These are phyloP conservation scores for Gnaphalium uliginosum DNA, from an alignment of 129 eudicot species.

Conservation along the genomic window DNA sequence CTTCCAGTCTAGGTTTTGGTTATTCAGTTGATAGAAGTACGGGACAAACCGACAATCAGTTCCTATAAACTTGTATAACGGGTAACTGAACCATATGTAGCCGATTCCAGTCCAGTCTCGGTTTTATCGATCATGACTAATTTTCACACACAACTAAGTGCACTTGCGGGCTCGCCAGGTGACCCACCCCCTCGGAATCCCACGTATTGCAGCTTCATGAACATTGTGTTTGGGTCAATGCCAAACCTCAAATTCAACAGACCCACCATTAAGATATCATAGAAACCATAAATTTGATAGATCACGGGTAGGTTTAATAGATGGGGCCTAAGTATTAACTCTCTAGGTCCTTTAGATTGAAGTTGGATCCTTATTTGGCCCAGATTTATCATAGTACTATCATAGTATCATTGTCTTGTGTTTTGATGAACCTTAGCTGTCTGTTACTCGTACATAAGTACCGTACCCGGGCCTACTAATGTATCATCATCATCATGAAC, in stretches of 20 bases:
- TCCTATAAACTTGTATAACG: too few species aligned
- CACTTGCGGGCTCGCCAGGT: background rate
- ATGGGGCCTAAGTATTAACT: background rate
- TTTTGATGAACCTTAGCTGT: conserved; percentile 5
- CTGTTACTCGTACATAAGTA: background rate
- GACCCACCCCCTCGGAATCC: background rate
- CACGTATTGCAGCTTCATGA: background rate
- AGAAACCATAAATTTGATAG: background rate
- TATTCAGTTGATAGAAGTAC: too few species aligned
- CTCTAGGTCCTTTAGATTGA: background rate
- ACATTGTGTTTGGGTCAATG: too few species aligned
- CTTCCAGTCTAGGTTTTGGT: background rate
- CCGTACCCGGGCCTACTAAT: conserved; percentile 11
- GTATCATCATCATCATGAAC: conserved; percentile 4
- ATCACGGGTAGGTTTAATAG: background rate
- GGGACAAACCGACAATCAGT: too few species aligned
- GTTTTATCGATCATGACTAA: background rate
- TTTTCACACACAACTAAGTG: background rate
- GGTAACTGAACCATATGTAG: too few species aligned
- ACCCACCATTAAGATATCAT: background rate
- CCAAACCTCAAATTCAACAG: background rate
- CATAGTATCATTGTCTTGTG: background rate
- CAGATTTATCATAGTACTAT: background rate
- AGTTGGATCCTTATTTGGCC: background rate
- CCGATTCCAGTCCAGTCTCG: background rate